Conservation (phyloP, 2,329 filamentous ascomycete genomes). For the Emydomyces testavorans region DNA sequence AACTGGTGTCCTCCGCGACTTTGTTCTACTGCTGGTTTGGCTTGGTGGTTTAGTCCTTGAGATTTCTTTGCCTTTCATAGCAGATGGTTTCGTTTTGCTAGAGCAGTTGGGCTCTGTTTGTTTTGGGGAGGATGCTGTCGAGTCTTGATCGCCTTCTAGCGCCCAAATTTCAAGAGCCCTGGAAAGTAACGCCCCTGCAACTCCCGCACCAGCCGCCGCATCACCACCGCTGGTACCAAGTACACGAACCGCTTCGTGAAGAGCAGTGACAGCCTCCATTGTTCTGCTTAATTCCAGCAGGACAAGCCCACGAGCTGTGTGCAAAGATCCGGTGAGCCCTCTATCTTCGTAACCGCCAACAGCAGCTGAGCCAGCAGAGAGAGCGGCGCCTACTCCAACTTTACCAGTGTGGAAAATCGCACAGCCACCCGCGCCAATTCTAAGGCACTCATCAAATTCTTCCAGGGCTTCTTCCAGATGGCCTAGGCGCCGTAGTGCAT, state of each 20-base stretch:
- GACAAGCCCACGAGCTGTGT: conserved; percentile 58
- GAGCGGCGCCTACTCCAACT: conserved; percentile 26
- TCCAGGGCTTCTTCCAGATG: conserved; percentile 59
- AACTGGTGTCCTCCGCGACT: conserved; percentile 3
- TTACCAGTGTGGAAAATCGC: conserved; percentile 49
- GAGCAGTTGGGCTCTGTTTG: conserved; percentile 10
- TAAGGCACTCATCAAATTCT: conserved; percentile 77
- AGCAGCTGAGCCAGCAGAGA: conserved; percentile 28
- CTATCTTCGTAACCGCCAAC: conserved; percentile 39
- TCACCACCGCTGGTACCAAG: conserved; percentile 37
- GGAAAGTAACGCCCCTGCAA: conserved; percentile 36
- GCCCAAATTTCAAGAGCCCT: conserved; percentile 39
- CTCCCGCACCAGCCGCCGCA: conserved; percentile 37
- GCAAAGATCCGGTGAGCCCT: conserved; percentile 36
- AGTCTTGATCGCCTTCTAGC: conserved; percentile 23
- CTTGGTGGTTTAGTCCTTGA: conserved; percentile 15
- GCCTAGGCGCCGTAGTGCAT: conserved; percentile 65
- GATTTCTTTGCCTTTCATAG: conserved; percentile 24
- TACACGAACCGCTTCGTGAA: conserved; percentile 58
- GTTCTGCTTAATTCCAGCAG: conserved; percentile 63
- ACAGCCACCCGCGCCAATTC: conserved; percentile 65
- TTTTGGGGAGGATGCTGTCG: neutral
- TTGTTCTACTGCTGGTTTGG: conserved; percentile 18
- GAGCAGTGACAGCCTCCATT: conserved; percentile 64
- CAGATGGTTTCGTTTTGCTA: conserved; percentile 17